Percentiles rank a stretch among this genome's conserved stretches.
Evolutionary conservation across 306 rosid genomes (phyloP).

Genomic region (Aeschynomene evenia): DNA sequence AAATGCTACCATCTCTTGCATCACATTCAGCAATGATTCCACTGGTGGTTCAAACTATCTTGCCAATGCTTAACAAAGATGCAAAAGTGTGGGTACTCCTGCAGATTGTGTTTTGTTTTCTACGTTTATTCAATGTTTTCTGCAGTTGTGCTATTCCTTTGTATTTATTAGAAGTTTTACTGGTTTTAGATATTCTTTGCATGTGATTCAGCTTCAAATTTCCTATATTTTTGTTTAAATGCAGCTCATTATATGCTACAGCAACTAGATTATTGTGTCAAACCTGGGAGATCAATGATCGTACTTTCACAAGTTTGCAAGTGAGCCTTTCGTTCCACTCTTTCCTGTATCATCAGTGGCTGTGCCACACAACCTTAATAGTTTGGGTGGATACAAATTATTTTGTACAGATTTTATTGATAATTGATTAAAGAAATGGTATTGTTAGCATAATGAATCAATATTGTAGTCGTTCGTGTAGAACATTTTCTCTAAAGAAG

Average conservation of each 20-base stretch:
- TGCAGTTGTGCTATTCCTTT: neutral
- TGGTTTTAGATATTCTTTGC: slow-evolving; percentile 22
- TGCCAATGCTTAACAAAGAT: slow-evolving; percentile 87
- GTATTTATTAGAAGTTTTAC: slow-evolving; percentile 18
- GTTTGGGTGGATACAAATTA: neutral
- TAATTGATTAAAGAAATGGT: slow-evolving; percentile 16
- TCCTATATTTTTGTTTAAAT: neutral
- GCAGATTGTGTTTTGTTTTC: neutral
- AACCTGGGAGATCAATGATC: slow-evolving; percentile 94
- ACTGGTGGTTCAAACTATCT: slow-evolving; percentile 75
- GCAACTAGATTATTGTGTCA: slow-evolving; percentile 87
- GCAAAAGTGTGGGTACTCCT: slow-evolving; percentile 61
- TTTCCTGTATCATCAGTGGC: slow-evolving; percentile 21
- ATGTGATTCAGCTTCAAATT: neutral
- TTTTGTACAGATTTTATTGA: slow-evolving; percentile 3
- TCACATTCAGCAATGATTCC: slow-evolving; percentile 89
- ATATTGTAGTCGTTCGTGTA: neutral
- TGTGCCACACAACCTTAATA: neutral
- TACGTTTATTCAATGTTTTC: neutral
- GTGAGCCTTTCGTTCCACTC: slow-evolving; percentile 44
- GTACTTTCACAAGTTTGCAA: slow-evolving; percentile 89
- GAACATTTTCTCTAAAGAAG: slow-evolving; percentile 5
- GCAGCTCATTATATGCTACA: slow-evolving; percentile 76
- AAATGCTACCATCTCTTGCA: slow-evolving; percentile 83
- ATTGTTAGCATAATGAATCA: slow-evolving; percentile 6